Conservation (phyloP, 139 green algal species). For the Chlorella sp. region DNA sequence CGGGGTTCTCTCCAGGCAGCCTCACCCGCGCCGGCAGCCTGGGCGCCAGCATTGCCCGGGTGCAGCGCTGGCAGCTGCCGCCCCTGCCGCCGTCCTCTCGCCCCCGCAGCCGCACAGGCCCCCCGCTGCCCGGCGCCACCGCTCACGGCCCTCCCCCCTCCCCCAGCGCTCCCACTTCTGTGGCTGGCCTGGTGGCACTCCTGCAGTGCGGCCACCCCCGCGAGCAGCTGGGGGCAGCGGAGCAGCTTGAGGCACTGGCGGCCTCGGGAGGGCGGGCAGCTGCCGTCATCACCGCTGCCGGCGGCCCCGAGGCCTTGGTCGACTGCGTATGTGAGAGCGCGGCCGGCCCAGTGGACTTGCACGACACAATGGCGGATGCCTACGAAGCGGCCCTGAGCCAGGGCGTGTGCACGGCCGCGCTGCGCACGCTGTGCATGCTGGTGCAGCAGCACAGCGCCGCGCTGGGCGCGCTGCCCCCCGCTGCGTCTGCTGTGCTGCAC, state of each 20-base stretch:
- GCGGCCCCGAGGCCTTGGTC: not conserved
- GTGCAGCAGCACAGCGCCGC: not conserved
- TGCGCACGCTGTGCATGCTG: conserved; percentile 36
- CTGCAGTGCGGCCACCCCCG: not conserved
- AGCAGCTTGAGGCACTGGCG: conserved; percentile 18
- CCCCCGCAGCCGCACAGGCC: not conserved
- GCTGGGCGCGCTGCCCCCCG: not conserved
- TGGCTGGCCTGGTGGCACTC: not conserved
- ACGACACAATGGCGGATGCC: not conserved
- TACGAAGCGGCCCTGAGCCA: not conserved
- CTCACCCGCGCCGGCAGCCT: not conserved
- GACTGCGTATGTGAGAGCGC: conserved; percentile 1
- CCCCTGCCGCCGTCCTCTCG: not conserved
- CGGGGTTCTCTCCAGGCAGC: not conserved
- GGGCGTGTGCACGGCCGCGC: not conserved
- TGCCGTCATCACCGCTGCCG: not conserved
- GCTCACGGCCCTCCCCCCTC: not conserved
- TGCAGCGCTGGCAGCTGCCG: not conserved
- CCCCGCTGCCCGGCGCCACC: not conserved
- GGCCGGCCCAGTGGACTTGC: not conserved
- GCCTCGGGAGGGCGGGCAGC: not conserved
- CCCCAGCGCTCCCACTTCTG: not conserved
- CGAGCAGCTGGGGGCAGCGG: conserved; percentile 17
- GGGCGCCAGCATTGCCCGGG: not conserved
- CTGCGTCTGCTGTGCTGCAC: not conserved